A percentile compares a stretch with the other conserved stretches of the same genome.
Conservation (phyloP, 2,329 filamentous ascomycete genomes). For the Periconia sp. region DNA sequence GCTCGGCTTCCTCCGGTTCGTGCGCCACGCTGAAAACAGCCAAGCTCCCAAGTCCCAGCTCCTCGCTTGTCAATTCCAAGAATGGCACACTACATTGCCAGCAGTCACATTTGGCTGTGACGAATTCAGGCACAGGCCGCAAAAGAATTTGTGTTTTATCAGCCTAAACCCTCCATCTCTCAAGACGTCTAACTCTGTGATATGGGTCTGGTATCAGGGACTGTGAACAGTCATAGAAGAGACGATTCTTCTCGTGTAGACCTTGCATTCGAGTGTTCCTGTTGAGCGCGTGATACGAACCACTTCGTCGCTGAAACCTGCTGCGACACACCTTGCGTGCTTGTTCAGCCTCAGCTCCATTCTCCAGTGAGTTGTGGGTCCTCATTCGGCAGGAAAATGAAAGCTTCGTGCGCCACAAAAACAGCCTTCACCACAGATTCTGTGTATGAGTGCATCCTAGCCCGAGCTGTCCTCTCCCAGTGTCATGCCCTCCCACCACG, state of each 20-base stretch:
- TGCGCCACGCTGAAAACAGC: conserved; percentile 12
- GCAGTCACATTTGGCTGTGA: not conserved
- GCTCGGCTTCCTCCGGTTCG: conserved; percentile 1
- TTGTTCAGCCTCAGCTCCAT: conserved; percentile 1
- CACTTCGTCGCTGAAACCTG: not conserved
- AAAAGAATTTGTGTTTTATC: no score
- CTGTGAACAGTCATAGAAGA: no score
- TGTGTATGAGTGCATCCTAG: no score
- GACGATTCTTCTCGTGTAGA: no score
- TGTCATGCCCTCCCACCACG: not conserved
- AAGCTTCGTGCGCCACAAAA: not conserved
- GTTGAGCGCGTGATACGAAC: not conserved
- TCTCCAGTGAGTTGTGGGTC: not conserved
- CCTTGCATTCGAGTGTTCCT: no score
- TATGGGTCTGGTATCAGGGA: not conserved
- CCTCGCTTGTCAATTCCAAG: conserved; percentile 5
- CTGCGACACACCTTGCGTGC: not conserved
- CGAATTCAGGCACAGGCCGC: not conserved
- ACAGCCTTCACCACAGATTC: no score
- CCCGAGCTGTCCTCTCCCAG: not conserved
- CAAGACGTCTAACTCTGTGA: not conserved
- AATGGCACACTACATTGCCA: not conserved
- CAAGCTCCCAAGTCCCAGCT: not conserved
- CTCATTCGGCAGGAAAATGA: not conserved
- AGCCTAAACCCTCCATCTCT: not conserved